phyloP scores from a whole-genome alignment of 148 eudicot genomes.

The Spergularia bocconei region DNA sequence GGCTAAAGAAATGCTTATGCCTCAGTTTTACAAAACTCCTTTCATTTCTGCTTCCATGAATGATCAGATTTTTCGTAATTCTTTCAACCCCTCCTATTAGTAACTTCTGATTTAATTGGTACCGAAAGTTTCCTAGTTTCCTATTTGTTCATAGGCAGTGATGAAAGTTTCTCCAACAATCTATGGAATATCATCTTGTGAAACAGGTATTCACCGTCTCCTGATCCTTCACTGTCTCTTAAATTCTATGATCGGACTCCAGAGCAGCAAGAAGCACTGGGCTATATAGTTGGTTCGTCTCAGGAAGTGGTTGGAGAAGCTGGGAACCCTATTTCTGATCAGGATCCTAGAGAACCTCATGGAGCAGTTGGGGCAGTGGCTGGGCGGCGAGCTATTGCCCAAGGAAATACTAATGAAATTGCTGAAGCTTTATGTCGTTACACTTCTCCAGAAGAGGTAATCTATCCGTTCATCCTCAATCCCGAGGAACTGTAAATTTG shows the following conservation, averaged over 20 bases:
- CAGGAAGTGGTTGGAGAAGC: constrained; percentile 43
- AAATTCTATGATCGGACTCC: constrained; percentile 81
- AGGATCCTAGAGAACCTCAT: constrained; percentile 54
- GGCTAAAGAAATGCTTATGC: not conserved
- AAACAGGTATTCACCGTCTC: constrained; percentile 76
- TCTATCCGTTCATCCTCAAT: not conserved
- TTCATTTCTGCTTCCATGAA: not conserved
- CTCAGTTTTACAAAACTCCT: not conserved
- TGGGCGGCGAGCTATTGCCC: constrained; percentile 84
- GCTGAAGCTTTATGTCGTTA: constrained; percentile 84
- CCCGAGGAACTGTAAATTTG: not conserved
- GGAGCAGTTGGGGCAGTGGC: constrained; percentile 86
- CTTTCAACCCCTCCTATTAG: not conserved
- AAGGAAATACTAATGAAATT: constrained; percentile 63
- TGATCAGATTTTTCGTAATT: not conserved
- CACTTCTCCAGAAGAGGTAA: constrained; percentile 93
- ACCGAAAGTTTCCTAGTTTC: not conserved
- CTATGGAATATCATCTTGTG: not conserved
- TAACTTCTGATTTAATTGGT: not conserved
- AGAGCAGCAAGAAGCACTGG: constrained; percentile 78
- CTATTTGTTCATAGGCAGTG: not conserved
- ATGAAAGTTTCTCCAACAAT: no score
- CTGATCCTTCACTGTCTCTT: constrained; percentile 67
- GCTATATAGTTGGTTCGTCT: constrained; percentile 56
- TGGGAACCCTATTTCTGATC: constrained; percentile 25